These are phyloP conservation scores for Candida sanyiensis DNA, from an alignment of 805 yeast species.

Conservation along the genomic window DNA sequence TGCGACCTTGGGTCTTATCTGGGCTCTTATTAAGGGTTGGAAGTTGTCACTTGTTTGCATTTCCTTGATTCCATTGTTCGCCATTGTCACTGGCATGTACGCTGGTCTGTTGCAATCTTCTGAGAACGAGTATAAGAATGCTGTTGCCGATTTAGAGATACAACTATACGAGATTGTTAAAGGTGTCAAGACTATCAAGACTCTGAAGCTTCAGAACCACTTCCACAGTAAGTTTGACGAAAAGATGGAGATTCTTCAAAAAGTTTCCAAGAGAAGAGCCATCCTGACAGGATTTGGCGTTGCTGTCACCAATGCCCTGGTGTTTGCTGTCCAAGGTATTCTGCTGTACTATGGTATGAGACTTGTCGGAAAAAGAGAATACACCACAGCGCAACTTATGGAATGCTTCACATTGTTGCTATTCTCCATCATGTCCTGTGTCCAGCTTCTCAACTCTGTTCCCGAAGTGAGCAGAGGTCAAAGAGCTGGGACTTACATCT, in stretches of 20 bases:
- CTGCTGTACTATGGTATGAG: conserved; percentile 75
- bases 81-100: conserved; percentile 45
- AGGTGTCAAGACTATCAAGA: conserved; percentile 59
- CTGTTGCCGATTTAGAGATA: conserved; percentile 50
- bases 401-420: conserved; percentile 66
- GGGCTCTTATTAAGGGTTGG: conserved; percentile 86
- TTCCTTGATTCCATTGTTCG: conserved; percentile 63
- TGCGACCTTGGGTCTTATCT: conserved; percentile 54
- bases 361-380: conserved; percentile 55
- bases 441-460: conserved; percentile 52
- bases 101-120: conserved; percentile 44
- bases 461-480: conserved; percentile 81
- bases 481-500: conserved; percentile 55
- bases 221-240: conserved; percentile 38
- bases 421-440: conserved; percentile 65
- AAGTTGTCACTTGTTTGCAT: conserved; percentile 77
- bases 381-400: conserved; percentile 52
- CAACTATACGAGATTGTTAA: conserved; percentile 44
- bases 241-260: conserved; percentile 29
- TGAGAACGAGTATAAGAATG: conserved; percentile 57
- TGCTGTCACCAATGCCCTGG: conserved; percentile 48
- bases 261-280: conserved; percentile 47
- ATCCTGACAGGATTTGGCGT: conserved; percentile 61
- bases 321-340: conserved; percentile 60
- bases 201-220: conserved; percentile 44